A percentile compares a stretch with the other conserved stretches of the same genome.
Conservation (phyloP, 345 rosid genomes). For the Citrus glauca region DNA sequence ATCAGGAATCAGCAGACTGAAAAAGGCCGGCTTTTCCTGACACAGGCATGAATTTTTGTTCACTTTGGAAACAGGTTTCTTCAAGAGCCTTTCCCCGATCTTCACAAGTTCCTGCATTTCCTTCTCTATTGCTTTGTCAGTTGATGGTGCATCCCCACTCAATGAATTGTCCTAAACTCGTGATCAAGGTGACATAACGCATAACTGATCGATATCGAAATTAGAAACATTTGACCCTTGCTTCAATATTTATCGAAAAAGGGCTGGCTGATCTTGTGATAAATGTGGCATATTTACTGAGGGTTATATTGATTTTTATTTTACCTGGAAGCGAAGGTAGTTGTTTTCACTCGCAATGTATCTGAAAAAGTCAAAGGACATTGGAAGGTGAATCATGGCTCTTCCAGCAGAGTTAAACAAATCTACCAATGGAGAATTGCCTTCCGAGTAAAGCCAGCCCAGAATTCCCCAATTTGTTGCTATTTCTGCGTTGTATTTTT, state of each 20-base stretch:
- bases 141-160: slow-evolving; percentile 8
- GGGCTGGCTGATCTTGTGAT: too few relatives aligned
- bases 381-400: slow-evolving; percentile 29
- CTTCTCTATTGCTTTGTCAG: slow-evolving; percentile 13
- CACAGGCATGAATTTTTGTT: too few relatives aligned
- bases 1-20: too few relatives aligned
- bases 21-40: too few relatives aligned
- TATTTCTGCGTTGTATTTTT: slow-evolving; percentile 14
- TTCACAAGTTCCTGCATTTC: slow-evolving; percentile 15
- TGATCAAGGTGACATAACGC: not conserved
- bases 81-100: slow-evolving; percentile 7
- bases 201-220: too few relatives aligned
- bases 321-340: slow-evolving; percentile 30
- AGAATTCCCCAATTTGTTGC: slow-evolving; percentile 33
- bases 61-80: slow-evolving; percentile 11
- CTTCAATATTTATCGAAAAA: too few relatives aligned
- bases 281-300: not conserved
- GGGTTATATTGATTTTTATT: not conserved
- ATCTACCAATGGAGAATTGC: slow-evolving; percentile 22
- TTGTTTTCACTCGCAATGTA: slow-evolving; percentile 19
- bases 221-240: not conserved
- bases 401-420: slow-evolving; percentile 23
- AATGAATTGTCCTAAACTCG: slow-evolving; percentile 8
- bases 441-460: slow-evolving; percentile 21
- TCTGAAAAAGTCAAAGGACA: slow-evolving; percentile 22